Evolutionary conservation across 2,329 filamentous ascomycete species (phyloP), one percentile per base, ranked within the genome.

Genomic region (Coniochaeta ligniaria): DNA sequence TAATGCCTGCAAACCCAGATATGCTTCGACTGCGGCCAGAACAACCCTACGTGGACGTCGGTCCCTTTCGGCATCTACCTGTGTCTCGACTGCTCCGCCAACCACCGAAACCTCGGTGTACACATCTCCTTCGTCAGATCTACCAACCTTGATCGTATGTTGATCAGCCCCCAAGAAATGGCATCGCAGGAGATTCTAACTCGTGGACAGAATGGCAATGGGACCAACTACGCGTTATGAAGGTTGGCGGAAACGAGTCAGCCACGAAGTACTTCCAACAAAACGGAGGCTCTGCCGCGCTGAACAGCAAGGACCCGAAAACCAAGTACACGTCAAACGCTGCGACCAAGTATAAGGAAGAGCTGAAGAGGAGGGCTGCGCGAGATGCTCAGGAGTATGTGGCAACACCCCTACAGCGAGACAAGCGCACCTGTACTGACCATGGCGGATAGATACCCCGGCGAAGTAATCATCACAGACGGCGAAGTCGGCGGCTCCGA

Each of bases 111-210:
- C 76, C 87, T 99, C 70, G 95, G 95, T 75, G 94, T 98, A 63
- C 95, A 99, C 78, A 97, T 99, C 77, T 97, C 94, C 68, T 99
- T 99, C 81, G 95, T 99, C 70, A 90, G 95, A 71, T 98, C 94
- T 63, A 98, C 94, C 64, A 97, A 97, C 76, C 90, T 99, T 75
- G 95, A 99, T 76, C 92, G 94, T 98, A 90, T 73, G 92, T 80
- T 69, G 22, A 52, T 14, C 14, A 7, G 26, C 24, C 24, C 11
- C 20, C 14, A 2, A 28, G 24, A 52, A 4, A 52, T 28, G 26
- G 47, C 20, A 12, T 12, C 14, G 14, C 24, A 24, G 35, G 12
- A 17, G 26, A 14, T 5, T 52, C 47, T 52, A 52, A 52, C 47
- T 6, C n/a, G 14, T 50, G 41, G 3, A 41, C 69, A 91, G 88